Base-by-base conservation (phyloP, 257 asterid species). In the Lantana camara region DNA sequence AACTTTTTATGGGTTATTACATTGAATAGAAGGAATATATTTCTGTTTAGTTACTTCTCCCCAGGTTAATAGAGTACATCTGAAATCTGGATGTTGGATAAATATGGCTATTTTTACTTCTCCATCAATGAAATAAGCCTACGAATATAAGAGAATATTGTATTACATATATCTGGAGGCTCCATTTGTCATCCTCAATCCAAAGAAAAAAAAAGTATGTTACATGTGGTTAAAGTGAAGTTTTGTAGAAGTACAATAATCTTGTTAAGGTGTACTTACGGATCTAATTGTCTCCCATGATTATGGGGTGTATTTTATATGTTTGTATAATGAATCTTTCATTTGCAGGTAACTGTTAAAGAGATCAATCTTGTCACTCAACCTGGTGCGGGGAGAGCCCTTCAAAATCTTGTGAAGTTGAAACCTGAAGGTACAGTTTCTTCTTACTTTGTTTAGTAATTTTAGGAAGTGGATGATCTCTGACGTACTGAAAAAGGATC, bases 321-420 rank as follows among this genome's bases (percentile, higher is more conserved):
- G 20, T 46, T 56, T 3, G 4, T 41, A 9, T 63, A 35, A 7
- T 48, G 14, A 22, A 1, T 60, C 24, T 48, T 34, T 48, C 27
- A 2, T 74, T 22, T 74, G 64, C 29, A 90, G 96, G 88, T 90
- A 29, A 9, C 0, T 57, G 99, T 84, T 34, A 74, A 46, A 63
- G 94, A 83, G 75, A 55, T 92, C 53, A 85, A 87, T 78, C 84
- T 77, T 60, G 88, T 90, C 24, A 66, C 83, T 56, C 77, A 73
- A 74, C 57, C 37, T 48, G 71, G 69, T 60, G 49, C 15, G 7
- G 68, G 35, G 30, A 53, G 66, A 29, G 41, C 62, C 22, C 14
- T 34, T 60, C 72, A 71, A 40, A 60, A 79, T 60, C 57, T 47
- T 40, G 49, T 48, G 61, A 80, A 71, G 73, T 48, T 55, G 30